A percentile compares a stretch with the other conserved stretches of the same genome.
phyloP scores from a whole-genome alignment of 306 rosid species.

The Prosopis cineraria region DNA sequence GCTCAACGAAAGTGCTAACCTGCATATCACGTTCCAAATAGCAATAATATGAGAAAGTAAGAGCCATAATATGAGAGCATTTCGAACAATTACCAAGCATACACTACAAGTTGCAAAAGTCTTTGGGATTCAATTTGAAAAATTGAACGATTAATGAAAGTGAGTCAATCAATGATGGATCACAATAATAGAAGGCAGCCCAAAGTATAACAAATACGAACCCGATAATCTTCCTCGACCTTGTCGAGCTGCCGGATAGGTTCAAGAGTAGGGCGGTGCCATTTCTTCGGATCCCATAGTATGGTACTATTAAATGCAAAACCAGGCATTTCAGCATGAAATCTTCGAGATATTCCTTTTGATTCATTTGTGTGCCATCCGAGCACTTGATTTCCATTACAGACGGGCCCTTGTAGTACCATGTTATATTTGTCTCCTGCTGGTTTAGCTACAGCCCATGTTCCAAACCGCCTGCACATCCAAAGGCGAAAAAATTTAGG shows the following conservation, averaged over 20 bases:
- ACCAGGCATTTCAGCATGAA: conserved; percentile 76
- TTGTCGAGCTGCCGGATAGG: conserved; percentile 74
- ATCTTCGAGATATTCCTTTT: conserved; percentile 50
- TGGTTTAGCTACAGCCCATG: conserved; percentile 75
- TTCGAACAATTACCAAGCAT: conserved; percentile 3
- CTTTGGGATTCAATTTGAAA: conserved; percentile 16
- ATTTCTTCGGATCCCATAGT: conserved; percentile 82
- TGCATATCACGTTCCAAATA: conserved; percentile 44
- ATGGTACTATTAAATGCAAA: conserved; percentile 93
- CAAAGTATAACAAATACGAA: conserved; percentile 39
- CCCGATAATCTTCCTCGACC: conserved; percentile 62
- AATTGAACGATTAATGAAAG: conserved; percentile 17
- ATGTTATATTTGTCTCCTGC: conserved; percentile 41
- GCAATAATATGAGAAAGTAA: conserved; percentile 2
- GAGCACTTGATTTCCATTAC: conserved; percentile 76
- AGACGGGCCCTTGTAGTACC: conserved; percentile 71
- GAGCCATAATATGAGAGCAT: background rate
- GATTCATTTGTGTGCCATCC: conserved; percentile 81
- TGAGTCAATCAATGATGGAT: background rate
- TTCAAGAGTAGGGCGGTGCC: conserved; percentile 75
- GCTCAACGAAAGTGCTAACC: conserved; percentile 84
- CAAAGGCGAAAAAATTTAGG: no score
- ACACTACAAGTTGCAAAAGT: background rate
- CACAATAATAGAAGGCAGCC: conserved; percentile 10
- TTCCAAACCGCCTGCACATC: conserved; percentile 78